Percentiles rank a stretch among this genome's conserved stretches.
Evolutionary conservation across 805 yeast genomes (phyloP).

Genomic region (Wickerhamomyces xylosicus): DNA sequence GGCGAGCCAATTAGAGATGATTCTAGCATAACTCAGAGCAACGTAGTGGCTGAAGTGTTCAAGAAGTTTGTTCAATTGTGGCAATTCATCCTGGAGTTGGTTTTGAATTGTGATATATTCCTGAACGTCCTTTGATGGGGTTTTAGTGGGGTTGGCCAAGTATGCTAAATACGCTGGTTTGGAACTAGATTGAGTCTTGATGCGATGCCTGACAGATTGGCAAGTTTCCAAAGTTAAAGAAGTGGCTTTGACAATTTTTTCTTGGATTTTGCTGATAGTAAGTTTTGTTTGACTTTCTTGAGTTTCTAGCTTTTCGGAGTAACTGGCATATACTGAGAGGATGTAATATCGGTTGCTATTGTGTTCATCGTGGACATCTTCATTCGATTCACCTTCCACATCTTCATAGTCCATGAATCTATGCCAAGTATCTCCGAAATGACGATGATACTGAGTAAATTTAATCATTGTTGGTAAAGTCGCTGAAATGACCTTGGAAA

Average conservation of each 20-base stretch:
- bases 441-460: slow-evolving; percentile 8
- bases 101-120: slow-evolving; percentile 14
- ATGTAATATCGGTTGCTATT: slow-evolving; percentile 12
- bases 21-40: slow-evolving; percentile 15
- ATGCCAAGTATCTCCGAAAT: slow-evolving; percentile 20
- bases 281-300: slow-evolving; percentile 21
- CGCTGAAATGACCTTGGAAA: slow-evolving; percentile 13
- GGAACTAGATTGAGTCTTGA: slow-evolving; percentile 22
- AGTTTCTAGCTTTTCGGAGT: slow-evolving; percentile 16
- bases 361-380: slow-evolving; percentile 12
- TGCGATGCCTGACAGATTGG: slow-evolving; percentile 13
- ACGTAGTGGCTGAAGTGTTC: slow-evolving; percentile 9
- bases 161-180: slow-evolving; percentile 23
- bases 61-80: slow-evolving; percentile 14
- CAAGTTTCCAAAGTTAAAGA: slow-evolving; percentile 16
- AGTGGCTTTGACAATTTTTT: slow-evolving; percentile 21
- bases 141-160: slow-evolving; percentile 3
- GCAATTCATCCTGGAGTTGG: slow-evolving; percentile 22
- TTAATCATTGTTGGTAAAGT: slow-evolving; percentile 6
- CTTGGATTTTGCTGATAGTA: slow-evolving; percentile 17
- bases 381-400: slow-evolving; percentile 5
- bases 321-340: slow-evolving; percentile 20
- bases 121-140: slow-evolving; percentile 9
- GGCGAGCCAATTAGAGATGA: slow-evolving; percentile 20
- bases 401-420: slow-evolving; percentile 19